These are phyloP conservation scores for Lophiotrema nucula DNA, from an alignment of 495 filamentous ascomycete genomes.

Conservation along the genomic window DNA sequence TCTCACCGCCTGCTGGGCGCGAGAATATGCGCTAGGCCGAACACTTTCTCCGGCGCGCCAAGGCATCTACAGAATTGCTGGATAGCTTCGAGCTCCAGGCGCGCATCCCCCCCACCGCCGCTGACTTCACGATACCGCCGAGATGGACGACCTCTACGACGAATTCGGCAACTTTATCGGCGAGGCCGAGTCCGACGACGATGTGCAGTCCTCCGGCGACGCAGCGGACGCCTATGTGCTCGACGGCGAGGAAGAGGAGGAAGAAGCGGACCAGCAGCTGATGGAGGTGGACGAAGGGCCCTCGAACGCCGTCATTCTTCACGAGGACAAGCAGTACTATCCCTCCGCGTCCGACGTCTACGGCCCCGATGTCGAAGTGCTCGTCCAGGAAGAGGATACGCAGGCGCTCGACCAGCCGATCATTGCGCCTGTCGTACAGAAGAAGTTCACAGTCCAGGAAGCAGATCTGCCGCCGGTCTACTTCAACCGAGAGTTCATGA, in stretches of 20 bases:
- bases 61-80: conserved; percentile 14
- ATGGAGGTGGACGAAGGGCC: conserved; percentile 98
- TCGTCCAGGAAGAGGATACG: conserved; percentile 97
- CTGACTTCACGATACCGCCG: conserved; percentile 5
- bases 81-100: conserved; percentile 19
- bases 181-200: conserved; percentile 86
- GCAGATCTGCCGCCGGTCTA: conserved; percentile 81
- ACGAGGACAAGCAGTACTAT: conserved; percentile 99
- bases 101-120: neutral
- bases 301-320: conserved; percentile 92
- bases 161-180: conserved; percentile 93
- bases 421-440: conserved; percentile 85
- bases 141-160: conserved; percentile 48
- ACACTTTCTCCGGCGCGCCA: conserved; percentile 14
- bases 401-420: conserved; percentile 91
- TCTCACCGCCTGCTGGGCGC: conserved; percentile 5
- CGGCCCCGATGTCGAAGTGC: conserved; percentile 86
- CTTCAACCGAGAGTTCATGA: conserved; percentile 89
- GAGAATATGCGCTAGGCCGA: neutral
- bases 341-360: conserved; percentile 94
- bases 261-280: conserved; percentile 67
- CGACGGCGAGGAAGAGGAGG: conserved; percentile 66
- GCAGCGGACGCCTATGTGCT: conserved; percentile 73
- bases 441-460: conserved; percentile 94
- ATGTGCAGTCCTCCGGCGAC: conserved; percentile 66